Conservation (phyloP, 116 monocot genomes). For the Thalassia testudinum region DNA sequence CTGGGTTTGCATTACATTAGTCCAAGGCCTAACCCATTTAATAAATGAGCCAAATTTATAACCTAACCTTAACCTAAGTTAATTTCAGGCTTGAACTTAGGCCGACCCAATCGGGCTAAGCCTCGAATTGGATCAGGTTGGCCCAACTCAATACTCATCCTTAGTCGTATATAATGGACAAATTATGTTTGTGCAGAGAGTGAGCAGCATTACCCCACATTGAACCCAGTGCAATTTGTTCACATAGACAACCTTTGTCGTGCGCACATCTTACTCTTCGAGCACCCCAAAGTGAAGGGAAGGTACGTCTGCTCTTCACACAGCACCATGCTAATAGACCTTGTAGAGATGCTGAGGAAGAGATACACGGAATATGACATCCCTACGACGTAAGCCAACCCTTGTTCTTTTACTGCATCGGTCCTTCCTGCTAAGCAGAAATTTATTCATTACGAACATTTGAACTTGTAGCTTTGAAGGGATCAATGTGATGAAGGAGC, state of each 20-base stretch:
- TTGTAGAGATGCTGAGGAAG: constrained; percentile 21
- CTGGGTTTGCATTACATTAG: too few relatives aligned
- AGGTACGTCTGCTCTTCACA: constrained; percentile 41
- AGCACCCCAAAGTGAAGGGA: constrained; percentile 19
- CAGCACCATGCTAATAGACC: constrained; percentile 16
- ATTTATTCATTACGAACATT: neutral
- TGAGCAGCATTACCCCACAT: constrained; percentile 17
- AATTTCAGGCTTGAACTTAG: too few relatives aligned
- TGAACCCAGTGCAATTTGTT: constrained; percentile 27
- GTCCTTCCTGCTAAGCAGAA: too few relatives aligned
- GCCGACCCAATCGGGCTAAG: too few relatives aligned
- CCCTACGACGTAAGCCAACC: constrained; percentile 8
- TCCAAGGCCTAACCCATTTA: too few relatives aligned
- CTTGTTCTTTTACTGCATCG: neutral
- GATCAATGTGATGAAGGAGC: constrained; percentile 14
- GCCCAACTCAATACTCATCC: too few relatives aligned
- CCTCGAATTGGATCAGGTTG: too few relatives aligned
- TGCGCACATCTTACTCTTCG: constrained; percentile 18
- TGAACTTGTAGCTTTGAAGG: constrained; percentile 23
- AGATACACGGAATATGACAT: constrained; percentile 23
- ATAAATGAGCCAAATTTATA: too few relatives aligned
- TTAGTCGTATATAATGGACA: too few relatives aligned
- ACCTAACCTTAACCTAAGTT: too few relatives aligned
- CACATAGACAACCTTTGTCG: constrained; percentile 36
- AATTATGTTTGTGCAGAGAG: constrained; percentile 2